phyloP scores from a whole-genome alignment of 805 yeast genomes.

The Schwanniomyces vanrijiae region DNA sequence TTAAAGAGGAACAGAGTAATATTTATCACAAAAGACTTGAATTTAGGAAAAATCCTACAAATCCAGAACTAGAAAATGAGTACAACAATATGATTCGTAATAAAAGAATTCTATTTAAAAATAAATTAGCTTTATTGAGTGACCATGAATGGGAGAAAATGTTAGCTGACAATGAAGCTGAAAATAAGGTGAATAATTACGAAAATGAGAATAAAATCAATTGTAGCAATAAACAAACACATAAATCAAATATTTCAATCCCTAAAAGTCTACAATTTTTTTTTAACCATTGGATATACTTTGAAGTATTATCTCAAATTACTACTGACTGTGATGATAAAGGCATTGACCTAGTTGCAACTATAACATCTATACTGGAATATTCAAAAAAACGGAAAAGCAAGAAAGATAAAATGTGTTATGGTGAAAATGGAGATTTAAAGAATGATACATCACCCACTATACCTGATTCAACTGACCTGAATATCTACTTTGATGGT shows the following conservation, averaged over 20 bases:
- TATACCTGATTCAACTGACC: slow-evolving; percentile 26
- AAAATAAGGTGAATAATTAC: not conserved
- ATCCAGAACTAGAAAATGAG: slow-evolving; percentile 6
- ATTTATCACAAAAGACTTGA: slow-evolving; percentile 8
- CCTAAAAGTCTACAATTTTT: slow-evolving; percentile 51
- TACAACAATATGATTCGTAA: slow-evolving; percentile 3
- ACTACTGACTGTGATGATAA: slow-evolving; percentile 52
- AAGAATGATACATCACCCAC: slow-evolving; percentile 12
- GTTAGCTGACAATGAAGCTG: slow-evolving; percentile 10
- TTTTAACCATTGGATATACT: slow-evolving; percentile 66
- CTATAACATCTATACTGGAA: slow-evolving; percentile 35
- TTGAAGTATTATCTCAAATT: slow-evolving; percentile 67
- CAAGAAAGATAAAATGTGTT: slow-evolving; percentile 5
- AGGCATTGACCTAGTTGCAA: slow-evolving; percentile 42
- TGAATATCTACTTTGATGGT: slow-evolving; percentile 12
- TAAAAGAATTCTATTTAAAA: slow-evolving; percentile 12
- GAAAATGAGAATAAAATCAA: no score
- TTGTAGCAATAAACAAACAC: not conserved
- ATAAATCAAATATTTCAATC: slow-evolving; percentile 10
- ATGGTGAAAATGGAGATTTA: not conserved
- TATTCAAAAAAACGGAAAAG: slow-evolving; percentile 16
- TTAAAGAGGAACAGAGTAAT: slow-evolving; percentile 21
- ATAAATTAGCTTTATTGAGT: slow-evolving; percentile 29
- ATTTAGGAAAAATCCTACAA: slow-evolving; percentile 4
- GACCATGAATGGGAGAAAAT: slow-evolving; percentile 34